Conservation (phyloP, 352 stramenopile species). For the Globisporangium barbulae region DNA sequence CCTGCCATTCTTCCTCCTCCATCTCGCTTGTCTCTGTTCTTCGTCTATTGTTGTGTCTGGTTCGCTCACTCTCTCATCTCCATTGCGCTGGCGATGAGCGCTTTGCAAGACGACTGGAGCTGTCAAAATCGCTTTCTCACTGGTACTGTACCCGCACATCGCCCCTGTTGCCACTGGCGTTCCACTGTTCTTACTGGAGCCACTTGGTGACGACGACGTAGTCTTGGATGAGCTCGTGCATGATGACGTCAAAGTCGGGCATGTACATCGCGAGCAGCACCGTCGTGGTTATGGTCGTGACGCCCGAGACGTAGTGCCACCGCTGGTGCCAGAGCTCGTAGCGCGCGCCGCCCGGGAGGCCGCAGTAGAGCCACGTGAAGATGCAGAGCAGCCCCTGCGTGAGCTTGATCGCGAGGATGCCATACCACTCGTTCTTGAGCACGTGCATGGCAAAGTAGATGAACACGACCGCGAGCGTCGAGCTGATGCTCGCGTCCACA, state of each 20-base stretch:
- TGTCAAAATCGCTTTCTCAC: neutral
- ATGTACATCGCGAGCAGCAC: slow-evolving; percentile 73
- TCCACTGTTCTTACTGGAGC: slow-evolving; percentile 24
- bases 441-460: slow-evolving; percentile 64
- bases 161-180: too few relatives aligned
- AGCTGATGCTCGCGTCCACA: slow-evolving; percentile 76
- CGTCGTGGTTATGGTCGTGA: slow-evolving; percentile 73
- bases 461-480: slow-evolving; percentile 65
- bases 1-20: neutral
- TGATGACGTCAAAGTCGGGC: slow-evolving; percentile 74
- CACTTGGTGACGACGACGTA: slow-evolving; percentile 44
- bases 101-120: neutral
- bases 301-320: slow-evolving; percentile 81
- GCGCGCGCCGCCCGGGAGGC: slow-evolving; percentile 58
- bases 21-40: neutral
- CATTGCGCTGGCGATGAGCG: neutral
- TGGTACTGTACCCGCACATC: too few relatives aligned
- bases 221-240: slow-evolving; percentile 73
- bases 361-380: slow-evolving; percentile 85
- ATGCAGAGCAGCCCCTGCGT: slow-evolving; percentile 46
- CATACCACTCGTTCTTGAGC: slow-evolving; percentile 73
- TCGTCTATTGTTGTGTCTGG: neutral
- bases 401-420: slow-evolving; percentile 65
- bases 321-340: slow-evolving; percentile 82
- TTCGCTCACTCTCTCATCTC: neutral